These are phyloP conservation scores for Neocallimastix lanati DNA, from an alignment of 192 early-diverging fungal genomes.

Conservation along the genomic window DNA sequence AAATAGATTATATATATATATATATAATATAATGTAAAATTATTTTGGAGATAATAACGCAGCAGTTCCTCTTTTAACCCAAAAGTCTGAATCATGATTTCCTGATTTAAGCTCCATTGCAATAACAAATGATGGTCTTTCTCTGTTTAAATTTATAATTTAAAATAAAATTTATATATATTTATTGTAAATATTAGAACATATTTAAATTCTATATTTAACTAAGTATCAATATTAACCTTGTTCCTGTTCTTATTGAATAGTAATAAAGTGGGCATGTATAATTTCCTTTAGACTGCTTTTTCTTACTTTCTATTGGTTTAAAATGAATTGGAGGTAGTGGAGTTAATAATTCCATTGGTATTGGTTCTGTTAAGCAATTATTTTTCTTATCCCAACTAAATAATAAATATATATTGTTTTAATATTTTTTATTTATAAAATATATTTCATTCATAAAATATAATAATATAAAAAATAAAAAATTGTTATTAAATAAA, in stretches of 20 bases:
- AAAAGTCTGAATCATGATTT: conserved; percentile 32
- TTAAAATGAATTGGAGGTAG: conserved; percentile 38
- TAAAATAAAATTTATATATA: no score
- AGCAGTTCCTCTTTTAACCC: conserved; percentile 36
- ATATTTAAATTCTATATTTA: no score
- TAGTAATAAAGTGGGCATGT: conserved; percentile 40
- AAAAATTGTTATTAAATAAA: no score
- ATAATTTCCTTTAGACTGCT: conserved; percentile 28
- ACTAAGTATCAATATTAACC: no score
- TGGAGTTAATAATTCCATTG: conserved; percentile 39
- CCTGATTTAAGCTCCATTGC: conserved; percentile 35
- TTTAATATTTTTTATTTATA: no score
- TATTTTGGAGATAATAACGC: conserved; percentile 14
- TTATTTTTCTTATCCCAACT: conserved; percentile 39
- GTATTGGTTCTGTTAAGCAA: conserved; percentile 33
- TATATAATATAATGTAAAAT: conserved; percentile 4
- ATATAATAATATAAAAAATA: no score
- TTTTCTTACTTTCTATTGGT: conserved; percentile 38
- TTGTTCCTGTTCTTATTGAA: conserved; percentile 30
- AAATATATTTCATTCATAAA: no score
- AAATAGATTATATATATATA: no score
- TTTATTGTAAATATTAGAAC: no score
- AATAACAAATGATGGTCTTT: conserved; percentile 40
- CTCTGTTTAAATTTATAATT: no score
- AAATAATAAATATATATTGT: background rate